Evolutionary conservation across 148 eudicot species (phyloP), one percentile per base, ranked within the genome.

Genomic region (Cornus suecica): DNA sequence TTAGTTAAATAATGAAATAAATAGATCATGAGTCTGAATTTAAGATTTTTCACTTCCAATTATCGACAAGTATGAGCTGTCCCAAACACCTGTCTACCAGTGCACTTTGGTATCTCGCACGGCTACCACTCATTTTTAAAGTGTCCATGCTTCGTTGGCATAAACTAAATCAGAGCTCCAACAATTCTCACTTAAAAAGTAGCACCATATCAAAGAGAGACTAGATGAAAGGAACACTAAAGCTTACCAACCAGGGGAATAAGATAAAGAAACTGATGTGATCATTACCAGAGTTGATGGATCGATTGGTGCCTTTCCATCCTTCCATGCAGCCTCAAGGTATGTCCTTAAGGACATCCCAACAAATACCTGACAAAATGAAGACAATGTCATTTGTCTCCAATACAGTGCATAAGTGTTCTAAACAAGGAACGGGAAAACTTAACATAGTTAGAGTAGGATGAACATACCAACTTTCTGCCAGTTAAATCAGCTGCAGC

Each of bases 401-500:
- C 66, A 37, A 68, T 26, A 25, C 69, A 18, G 28, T 60, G 32
- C 52, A 25, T n/a, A 67, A 54, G 45, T 54, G 58, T 48, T 68
- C 52, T 37, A 42, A 74, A 45, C 42, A 25, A 68, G n/a, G 13
- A 78, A 63, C n/a, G 26, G 27, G 71, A 82, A 54, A n/a, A 37
- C 7, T 37, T 37, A 37, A 37, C 42, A 37, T 37, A 37, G 6
- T 16, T 16, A 16, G 54, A 16, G 20, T 4, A 58, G 62, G 62
- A 5, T 58, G 73, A 65, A 66, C 88, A 74, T 92, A 95, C 99
- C 99, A 95, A 78, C 80, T 95, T 92, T 80, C 97, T 86, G 70
- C 97, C 97, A 54, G 97, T 90, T 74, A 90, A 84, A 86, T 92
- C 99, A 74, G 99, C 99, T 71, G 99, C 99, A 52, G 97, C 99